Percentiles rank a stretch among this genome's conserved stretches.
These are phyloP conservation scores for Stylosanthes scabra DNA, from an alignment of 331 rosid species.

Conservation along the genomic window DNA sequence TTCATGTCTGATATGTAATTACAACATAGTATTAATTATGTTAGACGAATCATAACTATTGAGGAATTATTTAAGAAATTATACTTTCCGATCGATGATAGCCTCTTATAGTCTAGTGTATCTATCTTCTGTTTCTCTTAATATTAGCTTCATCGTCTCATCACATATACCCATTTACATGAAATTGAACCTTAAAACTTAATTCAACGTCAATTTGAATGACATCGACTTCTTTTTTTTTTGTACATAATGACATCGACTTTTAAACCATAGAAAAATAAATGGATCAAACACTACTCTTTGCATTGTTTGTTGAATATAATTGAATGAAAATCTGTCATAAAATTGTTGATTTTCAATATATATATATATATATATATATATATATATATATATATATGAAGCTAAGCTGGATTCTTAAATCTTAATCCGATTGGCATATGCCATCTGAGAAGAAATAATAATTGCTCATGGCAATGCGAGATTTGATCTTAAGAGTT, in stretches of 20 bases:
- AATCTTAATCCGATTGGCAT: background rate
- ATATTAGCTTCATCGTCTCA: too few species aligned
- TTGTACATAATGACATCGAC: too few species aligned
- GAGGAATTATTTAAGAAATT: background rate
- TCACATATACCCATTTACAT: too few species aligned
- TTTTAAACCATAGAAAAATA: background rate
- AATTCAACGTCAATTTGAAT: too few species aligned
- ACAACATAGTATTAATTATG: background rate
- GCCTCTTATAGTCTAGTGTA: background rate
- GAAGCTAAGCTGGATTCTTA: background rate
- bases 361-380: background rate
- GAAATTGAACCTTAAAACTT: too few species aligned
- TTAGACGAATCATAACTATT: background rate
- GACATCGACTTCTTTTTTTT: too few species aligned
- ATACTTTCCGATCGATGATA: background rate
- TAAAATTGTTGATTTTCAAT: background rate
- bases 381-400: background rate
- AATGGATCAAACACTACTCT: background rate
- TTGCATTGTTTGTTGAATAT: background rate
- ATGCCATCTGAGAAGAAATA: background rate
- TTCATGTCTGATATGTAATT: background rate
- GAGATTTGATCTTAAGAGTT: slow-evolving; percentile 4
- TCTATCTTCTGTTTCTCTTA: too few species aligned
- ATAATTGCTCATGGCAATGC: background rate
- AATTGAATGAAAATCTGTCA: too few species aligned